Evolutionary conservation across 1,139 yeast species (phyloP), one percentile per base, ranked within the genome.

Genomic region (Nakaseomyces sp.): DNA sequence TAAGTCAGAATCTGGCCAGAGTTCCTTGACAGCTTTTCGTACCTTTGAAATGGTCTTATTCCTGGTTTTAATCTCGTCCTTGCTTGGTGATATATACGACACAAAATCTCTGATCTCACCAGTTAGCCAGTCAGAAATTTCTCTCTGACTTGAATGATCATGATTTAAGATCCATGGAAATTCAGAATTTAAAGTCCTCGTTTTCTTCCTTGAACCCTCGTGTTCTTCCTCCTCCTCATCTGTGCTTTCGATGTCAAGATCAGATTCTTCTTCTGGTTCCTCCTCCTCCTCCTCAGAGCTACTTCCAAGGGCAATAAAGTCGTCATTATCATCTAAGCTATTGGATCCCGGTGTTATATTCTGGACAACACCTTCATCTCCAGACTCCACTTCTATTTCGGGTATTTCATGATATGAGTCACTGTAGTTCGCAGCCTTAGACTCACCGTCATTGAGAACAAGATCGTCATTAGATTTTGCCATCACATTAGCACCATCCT

Each of bases 31-130:
- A 12, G 77, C 71, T 5, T 63, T 58, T 47, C 81, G 78, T 37
- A 93, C 68, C 40, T 76, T 71, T 35, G 71, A 65, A 19, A 91
- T 82, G 1, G 88, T 82, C 7, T 65, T 65, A 52, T 86, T 84
- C 60, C 98, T 76, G 5, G 76, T 69, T 39, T 69, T 65, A 47
- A 86, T 85, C 57, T 91, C 98, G 7, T 71, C 74, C 35, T 72
- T 76, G 1, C 93, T 80, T 1, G 98, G 98, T 0, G 96, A 85
- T 33, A 91, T 81, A 61, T 88, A 91, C 38, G 79, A 76, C 31
- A 86, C 85, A 61, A 89, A 91, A 57, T 88, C 96, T 53, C 76
- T 76, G 55, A 93, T 85, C 61, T 91, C 99, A 66, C 76, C 71
- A 1, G 95, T 85, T 18, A 91, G 71, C 93, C 95, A 86, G 55